Conservation (phyloP, 257 asterid species). For the Solanum chilense region DNA sequence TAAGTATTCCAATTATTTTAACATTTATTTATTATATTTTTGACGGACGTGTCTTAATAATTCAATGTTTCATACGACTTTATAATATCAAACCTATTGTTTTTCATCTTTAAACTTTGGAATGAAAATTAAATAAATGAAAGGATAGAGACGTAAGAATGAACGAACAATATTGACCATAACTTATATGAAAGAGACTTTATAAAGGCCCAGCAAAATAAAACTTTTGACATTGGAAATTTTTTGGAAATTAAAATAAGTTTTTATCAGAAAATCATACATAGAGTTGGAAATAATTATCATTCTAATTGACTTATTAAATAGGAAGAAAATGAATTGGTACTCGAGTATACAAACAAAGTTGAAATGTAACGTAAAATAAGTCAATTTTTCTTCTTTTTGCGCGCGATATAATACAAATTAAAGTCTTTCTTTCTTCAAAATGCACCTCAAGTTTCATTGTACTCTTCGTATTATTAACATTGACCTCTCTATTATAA, state of each 20-base stretch:
- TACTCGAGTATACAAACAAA: neutral
- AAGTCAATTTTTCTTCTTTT: neutral
- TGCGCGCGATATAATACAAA: neutral
- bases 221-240: neutral
- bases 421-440: neutral
- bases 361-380: neutral
- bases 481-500: neutral
- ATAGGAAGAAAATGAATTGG: neutral
- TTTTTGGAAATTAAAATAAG: neutral
- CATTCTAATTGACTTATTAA: neutral
- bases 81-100: neutral
- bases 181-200: neutral
- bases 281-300: neutral
- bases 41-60: neutral
- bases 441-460: neutral
- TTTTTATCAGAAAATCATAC: neutral
- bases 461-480: neutral
- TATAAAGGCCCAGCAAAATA: neutral
- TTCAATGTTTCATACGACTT: neutral
- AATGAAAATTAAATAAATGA: neutral
- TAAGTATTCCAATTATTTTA: neutral
- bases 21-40: neutral
- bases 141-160: neutral
- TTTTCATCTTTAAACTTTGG: neutral
- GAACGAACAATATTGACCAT: neutral